Conservation (phyloP, 768 basidiomycete species). For the Galerina marginata region DNA sequence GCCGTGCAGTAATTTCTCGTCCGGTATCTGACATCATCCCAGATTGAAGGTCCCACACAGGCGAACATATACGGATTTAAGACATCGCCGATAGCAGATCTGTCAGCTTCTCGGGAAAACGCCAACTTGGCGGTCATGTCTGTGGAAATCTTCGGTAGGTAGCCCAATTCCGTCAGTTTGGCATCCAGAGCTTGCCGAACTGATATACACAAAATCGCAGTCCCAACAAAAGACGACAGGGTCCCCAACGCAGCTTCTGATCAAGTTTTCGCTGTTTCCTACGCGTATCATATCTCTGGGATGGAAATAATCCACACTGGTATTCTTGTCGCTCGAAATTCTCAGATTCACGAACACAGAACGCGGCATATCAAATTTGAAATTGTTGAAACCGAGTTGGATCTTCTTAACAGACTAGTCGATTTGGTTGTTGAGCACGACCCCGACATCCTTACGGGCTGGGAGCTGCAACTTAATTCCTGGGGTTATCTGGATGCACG, state of each 20-base stretch:
- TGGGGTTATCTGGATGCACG: constrained; percentile 92
- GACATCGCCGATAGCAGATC: constrained; percentile 46
- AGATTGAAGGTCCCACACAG: constrained; percentile 81
- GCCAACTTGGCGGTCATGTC: constrained; percentile 82
- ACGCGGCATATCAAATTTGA: constrained; percentile 54
- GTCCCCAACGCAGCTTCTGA: constrained; percentile 73
- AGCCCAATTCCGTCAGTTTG: neutral
- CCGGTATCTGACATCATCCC: neutral
- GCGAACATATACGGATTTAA: constrained; percentile 71
- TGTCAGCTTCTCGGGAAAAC: constrained; percentile 51
- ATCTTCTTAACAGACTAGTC: constrained; percentile 76
- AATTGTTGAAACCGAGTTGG: constrained; percentile 70
- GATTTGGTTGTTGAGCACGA: constrained; percentile 80
- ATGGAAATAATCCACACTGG: constrained; percentile 47
- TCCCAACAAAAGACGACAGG: constrained; percentile 59
- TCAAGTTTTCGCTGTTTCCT: constrained; percentile 73
- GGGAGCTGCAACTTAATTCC: constrained; percentile 86
- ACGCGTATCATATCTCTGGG: constrained; percentile 64
- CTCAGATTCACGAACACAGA: constrained; percentile 43
- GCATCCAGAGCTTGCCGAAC: neutral
- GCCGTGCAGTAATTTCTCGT: neutral
- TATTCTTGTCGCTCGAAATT: constrained; percentile 55
- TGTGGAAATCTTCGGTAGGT: constrained; percentile 82
- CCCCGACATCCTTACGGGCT: constrained; percentile 91
- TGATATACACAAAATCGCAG: constrained; percentile 39